Conservation (phyloP, 768 basidiomycete species). For the Rhodotorula babjevae region DNA sequence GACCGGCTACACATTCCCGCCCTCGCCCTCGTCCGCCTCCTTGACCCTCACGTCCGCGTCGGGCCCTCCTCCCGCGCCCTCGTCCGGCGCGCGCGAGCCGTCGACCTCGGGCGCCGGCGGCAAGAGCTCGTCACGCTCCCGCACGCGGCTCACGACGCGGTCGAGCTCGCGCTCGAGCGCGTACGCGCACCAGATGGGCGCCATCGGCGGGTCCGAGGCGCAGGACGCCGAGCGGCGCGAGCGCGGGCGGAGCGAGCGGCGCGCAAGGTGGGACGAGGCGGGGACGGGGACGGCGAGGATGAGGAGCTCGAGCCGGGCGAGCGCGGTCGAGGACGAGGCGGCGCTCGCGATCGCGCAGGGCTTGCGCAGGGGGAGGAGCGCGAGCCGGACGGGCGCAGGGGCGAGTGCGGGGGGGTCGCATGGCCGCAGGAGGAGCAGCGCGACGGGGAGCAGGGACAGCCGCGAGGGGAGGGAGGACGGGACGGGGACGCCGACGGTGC, state of each 20-base stretch:
- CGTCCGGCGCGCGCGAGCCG: not conserved
- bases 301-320: conserved; percentile 4
- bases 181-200: conserved; percentile 17
- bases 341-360: not conserved
- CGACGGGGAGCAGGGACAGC: not conserved
- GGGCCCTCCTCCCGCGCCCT: conserved; percentile 7
- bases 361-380: not conserved
- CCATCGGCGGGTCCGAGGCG: not conserved
- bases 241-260: not conserved
- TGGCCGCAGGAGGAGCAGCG: not conserved
- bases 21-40: not conserved
- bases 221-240: not conserved
- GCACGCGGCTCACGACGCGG: not conserved
- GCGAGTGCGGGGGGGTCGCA: not conserved
- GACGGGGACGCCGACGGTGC: not conserved
- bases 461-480: not conserved
- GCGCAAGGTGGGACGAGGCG: conserved; percentile 2
- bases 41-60: not conserved
- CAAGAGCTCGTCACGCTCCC: conserved; percentile 5
- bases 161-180: conserved; percentile 17
- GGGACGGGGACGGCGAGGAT: not conserved
- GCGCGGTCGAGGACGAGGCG: not conserved
- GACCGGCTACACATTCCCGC: too few relatives aligned
- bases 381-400: not conserved
- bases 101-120: not conserved